Conservation (phyloP, 192 early-diverging fungal genomes). For the Dimargaris verticillata region DNA sequence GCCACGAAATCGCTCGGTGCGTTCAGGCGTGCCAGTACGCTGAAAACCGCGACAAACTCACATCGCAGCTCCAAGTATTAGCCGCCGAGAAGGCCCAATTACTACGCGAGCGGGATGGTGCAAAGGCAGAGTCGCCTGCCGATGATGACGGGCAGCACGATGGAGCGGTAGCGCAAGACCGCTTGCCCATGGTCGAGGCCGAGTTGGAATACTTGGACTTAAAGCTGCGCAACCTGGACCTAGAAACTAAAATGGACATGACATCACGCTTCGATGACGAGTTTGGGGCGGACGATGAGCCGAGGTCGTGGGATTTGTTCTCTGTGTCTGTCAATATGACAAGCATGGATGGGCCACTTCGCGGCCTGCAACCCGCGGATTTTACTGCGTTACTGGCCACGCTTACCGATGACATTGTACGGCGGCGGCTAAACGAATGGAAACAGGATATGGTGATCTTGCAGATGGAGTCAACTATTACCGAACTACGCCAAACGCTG, state of each 20-base stretch:
- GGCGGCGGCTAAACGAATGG: conserved; percentile 18
- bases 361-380: conserved; percentile 15
- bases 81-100: conserved; percentile 27
- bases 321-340: background rate
- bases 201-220: conserved; percentile 27
- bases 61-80: conserved; percentile 22
- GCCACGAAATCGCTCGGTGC: conserved; percentile 25
- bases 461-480: conserved; percentile 19
- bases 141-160: conserved; percentile 14
- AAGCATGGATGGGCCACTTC: conserved; percentile 21
- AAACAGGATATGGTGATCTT: conserved; percentile 18
- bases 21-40: conserved; percentile 23
- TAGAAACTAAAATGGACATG: conserved; percentile 10
- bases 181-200: conserved; percentile 27
- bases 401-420: conserved; percentile 26
- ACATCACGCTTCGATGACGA: background rate
- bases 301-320: too few relatives aligned
- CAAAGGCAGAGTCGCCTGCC: conserved; percentile 11
- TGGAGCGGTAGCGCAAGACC: too few relatives aligned
- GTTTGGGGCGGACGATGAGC: background rate
- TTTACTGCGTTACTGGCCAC: conserved; percentile 20
- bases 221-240: conserved; percentile 26
- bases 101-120: conserved; percentile 14
- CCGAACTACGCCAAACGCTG: conserved; percentile 27
- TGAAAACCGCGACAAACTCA: conserved; percentile 22